A percentile compares a stretch with the other conserved stretches of the same genome.
phyloP scores from a whole-genome alignment of 495 filamentous ascomycete species.

The Neurospora discreta region DNA sequence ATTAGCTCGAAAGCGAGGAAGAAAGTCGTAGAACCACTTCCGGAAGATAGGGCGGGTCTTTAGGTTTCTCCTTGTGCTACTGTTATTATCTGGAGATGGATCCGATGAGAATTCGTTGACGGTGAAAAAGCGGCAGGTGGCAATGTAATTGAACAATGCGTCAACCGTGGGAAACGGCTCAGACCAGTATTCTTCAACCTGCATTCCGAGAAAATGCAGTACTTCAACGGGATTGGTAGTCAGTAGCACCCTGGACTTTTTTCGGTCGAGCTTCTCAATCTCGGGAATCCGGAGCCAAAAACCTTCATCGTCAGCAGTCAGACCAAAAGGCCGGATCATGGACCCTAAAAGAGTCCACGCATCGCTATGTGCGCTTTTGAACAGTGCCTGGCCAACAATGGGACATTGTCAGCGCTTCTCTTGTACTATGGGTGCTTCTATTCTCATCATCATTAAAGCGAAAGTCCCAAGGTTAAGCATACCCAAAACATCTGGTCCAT shows the following conservation, averaged over 20 bases:
- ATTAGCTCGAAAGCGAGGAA: conserved; percentile 30
- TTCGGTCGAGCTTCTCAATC: conserved; percentile 45
- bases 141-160: conserved; percentile 46
- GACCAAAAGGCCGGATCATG: conserved; percentile 47
- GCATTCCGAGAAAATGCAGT: conserved; percentile 48
- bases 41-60: conserved; percentile 34
- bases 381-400: conserved; percentile 24
- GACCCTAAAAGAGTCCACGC: conserved; percentile 54
- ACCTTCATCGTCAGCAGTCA: conserved; percentile 49
- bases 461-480: neutral
- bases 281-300: conserved; percentile 50
- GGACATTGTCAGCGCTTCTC: neutral
- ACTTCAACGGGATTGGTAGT: conserved; percentile 40
- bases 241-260: conserved; percentile 44
- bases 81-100: conserved; percentile 10
- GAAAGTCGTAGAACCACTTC: conserved; percentile 43
- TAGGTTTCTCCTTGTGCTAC: conserved; percentile 38
- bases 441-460: neutral
- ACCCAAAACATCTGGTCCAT: conserved; percentile 41
- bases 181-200: conserved; percentile 27
- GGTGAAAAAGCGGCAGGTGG: conserved; percentile 42
- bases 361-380: conserved; percentile 54
- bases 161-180: conserved; percentile 37
- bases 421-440: neutral
- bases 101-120: conserved; percentile 12